Base-by-base conservation (phyloP, 1,284 basidiomycete genomes). In the Xanthoconium separans region DNA sequence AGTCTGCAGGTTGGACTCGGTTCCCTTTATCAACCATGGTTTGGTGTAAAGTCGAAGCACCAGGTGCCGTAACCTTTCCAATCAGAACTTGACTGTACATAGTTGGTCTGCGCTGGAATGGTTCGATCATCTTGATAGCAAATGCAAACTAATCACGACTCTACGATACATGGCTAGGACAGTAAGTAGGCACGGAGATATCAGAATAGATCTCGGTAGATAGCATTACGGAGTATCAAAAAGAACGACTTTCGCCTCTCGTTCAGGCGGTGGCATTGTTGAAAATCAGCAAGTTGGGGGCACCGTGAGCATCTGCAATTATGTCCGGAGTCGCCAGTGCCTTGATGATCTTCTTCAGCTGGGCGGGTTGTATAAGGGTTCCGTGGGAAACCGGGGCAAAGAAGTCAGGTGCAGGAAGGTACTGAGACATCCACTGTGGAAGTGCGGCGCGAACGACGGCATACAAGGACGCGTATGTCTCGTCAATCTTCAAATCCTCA, bases 331-430 rank as follows among this genome's bases (percentile, higher is more conserved):
- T 85, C 22, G 87, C 75, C 15, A 95, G 77, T 18, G 72, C 75
- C 53, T 87, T 51, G 41, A 96, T 65, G 6, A 89, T 87, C 64
- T 81, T 77, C 86, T 91, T 95, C 61, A 96, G 74, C 69, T 87
- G 81, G 22, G 68, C 61, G 22, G 93, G 87, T 0, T 83, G 78
- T 39, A 93, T 62, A 48, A 70, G 74, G 73, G 60, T 63, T 73
- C 3, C 75, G 75, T 29, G 73, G 27, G 27, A 60, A 18, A 75
- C 53, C 16, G 73, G 72, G 27, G 77, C 73, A 42, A 84, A 63
- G 58, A 87, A 64, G 46, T 69, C 61, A 2, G 84, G 81, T 15
- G 77, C 69, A 16, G 87, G 88, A 40, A 91, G 71, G 72, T 83
- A 85, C 24, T 71, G 65, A 9, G 78, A 65, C 47, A 82, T 74